Evolutionary conservation across 2,329 filamentous ascomycete species (phyloP).

Genomic region (Fusarium mundagurra): DNA sequence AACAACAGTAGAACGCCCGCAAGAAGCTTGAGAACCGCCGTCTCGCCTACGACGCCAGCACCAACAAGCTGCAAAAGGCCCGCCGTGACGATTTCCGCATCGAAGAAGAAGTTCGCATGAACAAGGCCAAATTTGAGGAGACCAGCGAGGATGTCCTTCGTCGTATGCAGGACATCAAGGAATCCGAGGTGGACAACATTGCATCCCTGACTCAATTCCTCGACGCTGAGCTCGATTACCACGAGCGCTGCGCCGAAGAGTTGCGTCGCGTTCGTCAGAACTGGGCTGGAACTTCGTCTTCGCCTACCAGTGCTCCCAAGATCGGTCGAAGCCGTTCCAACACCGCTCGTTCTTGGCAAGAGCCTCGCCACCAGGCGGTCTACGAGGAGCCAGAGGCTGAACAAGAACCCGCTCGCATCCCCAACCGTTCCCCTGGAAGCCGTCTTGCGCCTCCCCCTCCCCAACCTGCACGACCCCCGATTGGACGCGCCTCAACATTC

Average conservation of each 20-base stretch:
- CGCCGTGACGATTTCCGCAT: slow-evolving; percentile 94
- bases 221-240: slow-evolving; percentile 89
- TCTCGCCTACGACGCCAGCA: slow-evolving; percentile 89
- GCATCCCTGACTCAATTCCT: slow-evolving; percentile 82
- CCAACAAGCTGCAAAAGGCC: slow-evolving; percentile 89
- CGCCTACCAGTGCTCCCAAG: slow-evolving; percentile 32
- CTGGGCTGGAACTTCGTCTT: slow-evolving; percentile 50
- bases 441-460: slow-evolving; percentile 48
- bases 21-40: slow-evolving; percentile 94
- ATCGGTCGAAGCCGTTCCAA: slow-evolving; percentile 56
- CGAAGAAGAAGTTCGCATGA: slow-evolving; percentile 89
- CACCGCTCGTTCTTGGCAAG: slow-evolving; percentile 58
- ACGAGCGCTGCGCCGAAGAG: slow-evolving; percentile 89
- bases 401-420: slow-evolving; percentile 52
- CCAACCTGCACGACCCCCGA: slow-evolving; percentile 49
- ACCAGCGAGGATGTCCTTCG: slow-evolving; percentile 90
- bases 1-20: slow-evolving; percentile 69
- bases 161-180: slow-evolving; percentile 96
- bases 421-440: slow-evolving; percentile 53
- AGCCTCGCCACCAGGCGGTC: slow-evolving; percentile 47
- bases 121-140: slow-evolving; percentile 97
- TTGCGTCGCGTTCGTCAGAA: slow-evolving; percentile 66
- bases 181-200: slow-evolving; percentile 85
- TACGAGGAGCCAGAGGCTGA: slow-evolving; percentile 48
- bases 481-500: slow-evolving; percentile 53